Evolutionary conservation across 75 land plant species (phyloP), one percentile per base, ranked within the genome.

Genomic region (Sequoia sempervirens): DNA sequence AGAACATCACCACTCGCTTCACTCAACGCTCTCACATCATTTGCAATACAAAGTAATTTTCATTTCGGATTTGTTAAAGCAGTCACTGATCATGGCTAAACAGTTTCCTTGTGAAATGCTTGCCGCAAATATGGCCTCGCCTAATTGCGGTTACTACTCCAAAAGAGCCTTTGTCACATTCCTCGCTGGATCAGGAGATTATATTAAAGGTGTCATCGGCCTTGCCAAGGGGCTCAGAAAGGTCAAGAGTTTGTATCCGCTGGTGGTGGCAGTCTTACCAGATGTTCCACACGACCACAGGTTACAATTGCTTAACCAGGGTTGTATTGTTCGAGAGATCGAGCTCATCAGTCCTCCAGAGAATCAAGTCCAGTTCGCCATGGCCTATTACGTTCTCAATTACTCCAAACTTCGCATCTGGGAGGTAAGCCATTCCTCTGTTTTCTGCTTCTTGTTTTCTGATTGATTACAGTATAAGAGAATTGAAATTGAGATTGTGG

Each of bases 151-250:
- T 30, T 75, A 75, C n/a, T n/a, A n/a, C 20, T 75, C 43, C 78
- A 75, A 38, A 18, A 75, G 26, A 74, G 95, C 95, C 3, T 93
- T 84, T 82, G 95, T 93, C 12, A 90, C 95, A 70, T 93, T 93
- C 81, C 76, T 93, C 74, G 95, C 95, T 34, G 95, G 95, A 2
- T 84, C 88, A 41, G 95, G 95, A 8, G 95, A 93, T 80, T 93
- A 91, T 80, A 86, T 93, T 6, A 91, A 93, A 76, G 95, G 82
- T 8, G 89, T 87, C 3, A 78, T 89, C 8, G 90, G 87, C 1
- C 84, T 91, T 23, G 90, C 89, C 64, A 91, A 91, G 85, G 88
- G 92, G 5, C 86, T 89, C 17, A 79, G 90, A 45, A 85, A 84
- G 82, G 87, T 76, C 15, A 72, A 85, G 20, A 68, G 86, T 34